Base-by-base conservation (phyloP, 495 filamentous ascomycete genomes). In the Halenospora varia region DNA sequence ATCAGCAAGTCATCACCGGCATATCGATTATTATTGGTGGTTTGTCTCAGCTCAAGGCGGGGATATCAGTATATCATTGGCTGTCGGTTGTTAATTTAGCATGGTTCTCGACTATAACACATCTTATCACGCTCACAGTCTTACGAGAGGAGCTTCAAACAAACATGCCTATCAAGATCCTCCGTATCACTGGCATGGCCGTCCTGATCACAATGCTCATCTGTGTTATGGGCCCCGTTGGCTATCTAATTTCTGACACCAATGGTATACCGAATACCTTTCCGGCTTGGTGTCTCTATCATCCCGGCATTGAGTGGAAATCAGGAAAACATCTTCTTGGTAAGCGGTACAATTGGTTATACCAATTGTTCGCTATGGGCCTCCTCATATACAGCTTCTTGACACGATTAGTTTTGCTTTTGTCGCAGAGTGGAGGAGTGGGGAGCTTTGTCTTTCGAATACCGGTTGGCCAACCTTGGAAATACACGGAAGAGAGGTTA, bases 231-330 rank as follows among this genome's bases (percentile, higher is more conserved):
- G 4, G 29, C 6, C 29, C 29, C 6, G 13, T 35, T 35, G 29
- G 29, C 29, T 35, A 6, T 35, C 13, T 35, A 35, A 13, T 35
- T 13, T 6, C 29, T 6, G 4, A 6, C 29, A 13, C 4, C 6
- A 35, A 13, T 6, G 29, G 13, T 4, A 42, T 53, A 3, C 51
- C 51, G 51, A 3, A n/a, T 13, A 25, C 10, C 10, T 53, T 41
- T 24, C 51, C 51, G 15, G 51, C 51, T 8, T 53, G 25, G 29
- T 53, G 51, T 22, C 51, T 53, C 19, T 53, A 53, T 20, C 51
- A 53, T 23, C 29, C 29, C 2, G 2, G 3, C 23, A 6, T 53
- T 8, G 51, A 20, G 2, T 53, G 51, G 51, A 35, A 35, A 4
- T 35, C 29, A 35, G 29, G 29, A 4, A 4, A 6, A 4, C 29